phyloP scores from a whole-genome alignment of 148 eudicot genomes.

The Hydrangea macrophylla region DNA sequence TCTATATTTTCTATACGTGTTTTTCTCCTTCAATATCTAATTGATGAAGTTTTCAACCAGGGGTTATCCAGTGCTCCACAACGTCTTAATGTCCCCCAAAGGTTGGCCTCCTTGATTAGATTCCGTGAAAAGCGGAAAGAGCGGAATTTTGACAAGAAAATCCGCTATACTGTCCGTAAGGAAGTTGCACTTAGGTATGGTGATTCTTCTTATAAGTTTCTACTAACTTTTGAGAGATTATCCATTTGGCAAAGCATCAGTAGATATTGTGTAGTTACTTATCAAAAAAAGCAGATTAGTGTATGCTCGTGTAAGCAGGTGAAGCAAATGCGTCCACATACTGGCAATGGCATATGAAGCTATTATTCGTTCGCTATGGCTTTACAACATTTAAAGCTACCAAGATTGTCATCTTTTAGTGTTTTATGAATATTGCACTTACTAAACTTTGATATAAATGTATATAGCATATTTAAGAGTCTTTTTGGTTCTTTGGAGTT shows the following conservation, averaged over 20 bases:
- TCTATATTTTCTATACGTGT: neutral
- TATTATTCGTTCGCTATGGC: neutral
- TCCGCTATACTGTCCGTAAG: constrained; percentile 77
- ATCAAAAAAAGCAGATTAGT: too few species aligned
- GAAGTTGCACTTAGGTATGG: constrained; percentile 80
- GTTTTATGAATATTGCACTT: too few species aligned
- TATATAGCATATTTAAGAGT: neutral
- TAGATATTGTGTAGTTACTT: neutral
- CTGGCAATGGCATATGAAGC: neutral
- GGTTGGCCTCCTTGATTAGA: constrained; percentile 74
- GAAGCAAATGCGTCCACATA: neutral
- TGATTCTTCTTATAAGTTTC: neutral
- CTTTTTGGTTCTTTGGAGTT: neutral
- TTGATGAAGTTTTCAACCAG: constrained; percentile 28
- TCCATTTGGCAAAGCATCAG: neutral
- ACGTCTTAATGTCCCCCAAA: constrained; percentile 58
- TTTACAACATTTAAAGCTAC: neutral
- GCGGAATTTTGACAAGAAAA: constrained; percentile 77
- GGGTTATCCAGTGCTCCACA: constrained; percentile 50
- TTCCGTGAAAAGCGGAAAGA: constrained; percentile 82
- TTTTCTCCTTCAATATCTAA: constrained; percentile 4
- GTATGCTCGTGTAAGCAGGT: neutral
- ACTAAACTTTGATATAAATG: neutral
- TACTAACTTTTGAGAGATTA: neutral
- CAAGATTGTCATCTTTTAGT: neutral